Base-by-base conservation (phyloP, 768 basidiomycete species). In the Rhizopogon vesiculosus region DNA sequence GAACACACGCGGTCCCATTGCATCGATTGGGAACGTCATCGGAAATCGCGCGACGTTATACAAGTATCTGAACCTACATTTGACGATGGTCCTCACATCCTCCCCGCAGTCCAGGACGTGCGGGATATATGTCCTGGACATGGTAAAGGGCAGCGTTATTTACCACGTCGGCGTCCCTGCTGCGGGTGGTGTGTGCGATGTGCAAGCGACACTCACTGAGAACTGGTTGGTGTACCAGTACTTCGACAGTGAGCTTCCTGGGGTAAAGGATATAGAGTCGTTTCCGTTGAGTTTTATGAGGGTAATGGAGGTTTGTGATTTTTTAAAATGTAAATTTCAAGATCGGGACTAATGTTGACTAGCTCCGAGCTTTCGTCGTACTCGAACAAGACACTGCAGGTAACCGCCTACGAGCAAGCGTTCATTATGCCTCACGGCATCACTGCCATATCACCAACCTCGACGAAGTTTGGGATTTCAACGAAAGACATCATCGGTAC, bases 221-320 rank as follows among this genome's bases (percentile, higher is more conserved):
- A 97, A 98, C 67, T 97, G 95, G 94, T 67, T 98, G 43, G 87
- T 93, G 7, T 96, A 93, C 71, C 78, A 87, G 55, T 95, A 91
- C 66, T 93, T 85, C 65, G 87, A 91, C 51, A 79, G 76, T 12
- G 78, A 82, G 19, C 69, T 72, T 42, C 71, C 64, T 38, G 77
- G 76, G 22, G 61, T 2, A 90, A 88, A 63, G 86, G 90, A 0
- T 82, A 86, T 65, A 77, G 83, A 49, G 70, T 96, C 48, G 86
- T 93, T 2, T 87, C 82, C 16, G 89, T 94, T 3, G 96, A 98
- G 72, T 72, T 97, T 45, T 97, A 94, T 68, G 95, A 98, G 67
- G 90, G 91, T 0, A 61, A 72, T 18, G 72, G 72, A 93, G 90
- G 92, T 90, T 55, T 5, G 83, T 70, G 9, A 25, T 9, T 3